These are phyloP conservation scores for Verbena officinalis DNA, from an alignment of 257 asterid genomes.

Conservation along the genomic window DNA sequence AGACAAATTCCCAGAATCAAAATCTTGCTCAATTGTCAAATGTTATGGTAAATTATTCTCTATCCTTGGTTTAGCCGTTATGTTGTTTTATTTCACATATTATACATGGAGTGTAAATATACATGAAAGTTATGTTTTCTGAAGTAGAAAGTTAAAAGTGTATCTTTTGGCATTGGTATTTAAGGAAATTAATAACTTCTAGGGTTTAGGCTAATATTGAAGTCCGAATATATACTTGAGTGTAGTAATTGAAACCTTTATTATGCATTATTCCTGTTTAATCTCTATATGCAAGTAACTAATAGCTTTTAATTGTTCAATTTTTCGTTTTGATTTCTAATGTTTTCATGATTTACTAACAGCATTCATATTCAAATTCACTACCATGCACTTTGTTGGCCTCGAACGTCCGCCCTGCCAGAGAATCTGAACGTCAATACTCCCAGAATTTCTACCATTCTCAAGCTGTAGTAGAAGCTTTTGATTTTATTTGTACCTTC, in stretches of 20 bases:
- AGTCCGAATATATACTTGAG: no score
- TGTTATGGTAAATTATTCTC: constrained; percentile 54
- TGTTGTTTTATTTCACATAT: constrained; percentile 14
- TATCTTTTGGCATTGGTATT: constrained; percentile 17
- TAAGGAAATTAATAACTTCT: no score
- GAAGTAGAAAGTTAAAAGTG: constrained; percentile 29
- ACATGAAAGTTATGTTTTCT: neutral
- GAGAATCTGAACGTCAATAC: constrained; percentile 74
- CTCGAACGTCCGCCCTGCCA: constrained; percentile 56
- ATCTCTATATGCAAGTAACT: neutral
- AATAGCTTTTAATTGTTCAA: neutral
- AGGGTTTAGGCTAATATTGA: no score
- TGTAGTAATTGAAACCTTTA: no score
- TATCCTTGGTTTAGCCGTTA: neutral
- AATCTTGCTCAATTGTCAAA: constrained; percentile 57
- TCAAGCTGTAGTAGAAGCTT: no score
- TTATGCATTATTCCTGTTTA: no score
- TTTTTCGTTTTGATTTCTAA: constrained; percentile 17
- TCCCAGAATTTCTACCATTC: constrained; percentile 72
- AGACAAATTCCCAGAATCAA: constrained; percentile 62
- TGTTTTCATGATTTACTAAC: constrained; percentile 23
- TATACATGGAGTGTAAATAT: constrained; percentile 7
- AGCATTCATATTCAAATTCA: constrained; percentile 61
- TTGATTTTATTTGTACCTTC: no score
- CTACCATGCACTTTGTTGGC: constrained; percentile 58